Evolutionary conservation across 73 alveolate genomes (phyloP), one percentile per base, ranked within the genome.

Genomic region (Paraurostyla sp.): DNA sequence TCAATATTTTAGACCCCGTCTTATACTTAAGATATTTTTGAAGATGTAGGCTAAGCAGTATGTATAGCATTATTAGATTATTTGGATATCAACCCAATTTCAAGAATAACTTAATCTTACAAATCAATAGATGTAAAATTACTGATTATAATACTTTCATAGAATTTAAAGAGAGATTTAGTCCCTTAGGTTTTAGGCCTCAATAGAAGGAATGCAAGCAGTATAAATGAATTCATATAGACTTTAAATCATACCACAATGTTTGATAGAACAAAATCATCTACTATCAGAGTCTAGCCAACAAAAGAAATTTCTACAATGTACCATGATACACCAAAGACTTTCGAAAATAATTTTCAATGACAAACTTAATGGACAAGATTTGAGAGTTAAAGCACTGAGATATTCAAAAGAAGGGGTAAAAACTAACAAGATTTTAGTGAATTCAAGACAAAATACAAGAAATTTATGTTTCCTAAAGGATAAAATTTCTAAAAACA

Each of bases 11-110:
- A 65, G 82, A 65, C 91, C 3, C 97, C 97, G 0, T 27, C 45
- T n/a, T 91, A 78, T 63, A 59, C 86, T 51, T 41, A 57, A 56
- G 92, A 92, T 46, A 83, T 92, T 56, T 81, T 81, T 57, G 95
- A 92, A 92, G 96, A 92, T 71, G 93, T 88, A 7, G 96, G 96
- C 7, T 57, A 48, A 30, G 89, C 96, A 30, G 46, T 83, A 4
- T 52, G 87, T 6, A 50, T 89, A 7, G 80, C 97, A 32, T 54
- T 87, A 0, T 88, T 92, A 7, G 96, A 94, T 59, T 32, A 41
- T 29, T 23, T 83, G 16, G 93, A 88, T 30, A 51, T 56, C 18
- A 94, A 89, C 58, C 94, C 96, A 0, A 38, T 63, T n/a, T 87
- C 97, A 0, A 88, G 98, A 52, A 27, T 94, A 0, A 88, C 91